Evolutionary conservation across 768 basidiomycete species (phyloP), one percentile per base, ranked within the genome.

Genomic region (Pleurotus sapidus): DNA sequence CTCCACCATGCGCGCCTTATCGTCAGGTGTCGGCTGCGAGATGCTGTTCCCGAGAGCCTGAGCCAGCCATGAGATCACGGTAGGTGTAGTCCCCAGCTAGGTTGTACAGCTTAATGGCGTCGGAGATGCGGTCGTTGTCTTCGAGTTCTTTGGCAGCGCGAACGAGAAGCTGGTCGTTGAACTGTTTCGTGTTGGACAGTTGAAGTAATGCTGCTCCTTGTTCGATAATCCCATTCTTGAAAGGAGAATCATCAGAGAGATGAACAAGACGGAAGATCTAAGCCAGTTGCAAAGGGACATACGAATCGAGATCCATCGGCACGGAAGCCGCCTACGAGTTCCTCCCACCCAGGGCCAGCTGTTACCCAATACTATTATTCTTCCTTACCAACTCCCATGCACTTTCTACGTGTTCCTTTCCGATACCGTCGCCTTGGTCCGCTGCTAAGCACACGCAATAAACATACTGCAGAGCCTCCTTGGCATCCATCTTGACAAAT

Each of bases 41-140:
- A 98, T 78, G 0, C 91, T 88, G 65, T 87, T 89, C 14, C 95
- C 93, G 2, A 99, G 79, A 2, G 93, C 92, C 56, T 86, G 84
- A 12, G 93, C 93, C 37, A 98, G 87, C 54, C 91, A 92, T 5
- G 85, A 79, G 42, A 98, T 84, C 55, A 98, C 96, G 23, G 91
- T 93, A n/a, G 12, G 82, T 74, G 68, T 95, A 94, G 61, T 95
- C 91, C 34, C 92, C 91, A 1, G 95, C 95, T 38, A 98, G 84
- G 72, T 98, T 95, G 75, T 94, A 98, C 45, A 99, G 76, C 68
- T 95, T 93, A 75, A 98, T 94, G 2, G 95, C 94, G 68, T 98
- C 94, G 1, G 88, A 80, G 39, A 91, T 79, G 30, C 91, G 88
- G 65, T 93, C 87, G 65, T 94, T 94, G 55, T 89, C 82, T 65